These are phyloP conservation scores for Platanthera guangdongensis DNA, from an alignment of 106 monocot species.

Conservation along the genomic window DNA sequence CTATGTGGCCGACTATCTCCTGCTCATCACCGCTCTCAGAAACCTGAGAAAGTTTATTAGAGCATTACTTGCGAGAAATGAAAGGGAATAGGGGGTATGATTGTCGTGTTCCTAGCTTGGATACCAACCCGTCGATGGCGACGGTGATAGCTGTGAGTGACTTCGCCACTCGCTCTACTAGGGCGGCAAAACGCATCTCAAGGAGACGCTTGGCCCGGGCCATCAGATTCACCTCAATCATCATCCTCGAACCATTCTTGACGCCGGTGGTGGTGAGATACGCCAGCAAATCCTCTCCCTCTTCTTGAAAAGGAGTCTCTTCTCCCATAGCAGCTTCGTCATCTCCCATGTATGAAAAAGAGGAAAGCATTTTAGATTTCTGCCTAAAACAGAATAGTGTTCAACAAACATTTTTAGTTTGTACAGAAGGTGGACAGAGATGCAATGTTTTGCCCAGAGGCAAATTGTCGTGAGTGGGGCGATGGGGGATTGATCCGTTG, in stretches of 20 bases:
- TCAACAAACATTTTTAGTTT: neutral
- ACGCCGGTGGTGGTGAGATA: constrained; percentile 70
- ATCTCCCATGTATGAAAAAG: constrained; percentile 5
- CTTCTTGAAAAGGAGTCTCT: constrained; percentile 67
- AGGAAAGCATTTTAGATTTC: neutral
- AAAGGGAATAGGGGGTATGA: neutral
- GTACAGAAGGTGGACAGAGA: constrained; percentile 30
- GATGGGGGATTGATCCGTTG: neutral
- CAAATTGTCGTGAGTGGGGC: constrained; percentile 13
- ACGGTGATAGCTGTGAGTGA: constrained; percentile 26
- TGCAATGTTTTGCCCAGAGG: constrained; percentile 30
- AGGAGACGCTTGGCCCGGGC: constrained; percentile 58
- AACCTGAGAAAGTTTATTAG: neutral
- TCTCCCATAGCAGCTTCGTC: constrained; percentile 66
- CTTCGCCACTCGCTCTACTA: constrained; percentile 45
- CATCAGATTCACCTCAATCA: constrained; percentile 42
- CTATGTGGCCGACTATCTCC: neutral
- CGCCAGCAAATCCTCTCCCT: constrained; percentile 51
- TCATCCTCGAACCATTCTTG: constrained; percentile 69
- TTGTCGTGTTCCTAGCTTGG: constrained; percentile 23
- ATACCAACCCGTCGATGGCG: constrained; percentile 55
- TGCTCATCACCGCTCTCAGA: neutral
- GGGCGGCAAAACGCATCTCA: constrained; percentile 43
- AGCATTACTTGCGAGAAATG: neutral
- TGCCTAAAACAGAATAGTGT: neutral